Evolutionary conservation across 176 grass and related monocot species (phyloP).

Genomic region (Oryza coarctata): DNA sequence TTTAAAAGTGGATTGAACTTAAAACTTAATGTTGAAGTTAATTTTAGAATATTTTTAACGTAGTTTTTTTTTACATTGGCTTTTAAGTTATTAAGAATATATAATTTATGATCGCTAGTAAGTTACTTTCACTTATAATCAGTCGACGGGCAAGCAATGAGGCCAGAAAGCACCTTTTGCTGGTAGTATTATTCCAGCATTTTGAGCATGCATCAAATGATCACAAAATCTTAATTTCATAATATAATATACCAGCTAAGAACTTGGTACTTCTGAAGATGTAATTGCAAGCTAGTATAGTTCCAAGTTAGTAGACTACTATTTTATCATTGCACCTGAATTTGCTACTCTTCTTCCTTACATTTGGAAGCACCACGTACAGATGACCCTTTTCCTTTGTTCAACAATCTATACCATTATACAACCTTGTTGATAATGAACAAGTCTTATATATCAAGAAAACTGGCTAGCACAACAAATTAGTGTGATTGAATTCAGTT

Average conservation of each 20-base stretch:
- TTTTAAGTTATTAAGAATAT: no score
- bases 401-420: neutral
- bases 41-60: no score
- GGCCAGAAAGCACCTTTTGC: neutral
- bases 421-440: neutral
- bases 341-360: slow-evolving; percentile 1
- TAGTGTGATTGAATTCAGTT: neutral
- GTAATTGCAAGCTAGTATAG: neutral
- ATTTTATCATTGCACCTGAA: neutral
- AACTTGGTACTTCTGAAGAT: neutral
- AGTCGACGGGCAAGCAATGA: no score
- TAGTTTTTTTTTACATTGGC: no score
- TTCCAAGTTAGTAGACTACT: neutral
- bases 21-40: no score
- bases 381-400: neutral
- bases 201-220: neutral
- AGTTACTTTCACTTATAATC: no score
- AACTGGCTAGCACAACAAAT: neutral
- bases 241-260: neutral
- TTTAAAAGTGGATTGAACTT: no score
- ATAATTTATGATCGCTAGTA: no score
- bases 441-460: neutral
- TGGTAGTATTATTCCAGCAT: neutral
- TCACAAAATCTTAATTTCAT: neutral
- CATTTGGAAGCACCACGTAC: neutral